Base-by-base conservation (phyloP, 345 rosid genomes). In the Gossypium mustelinum region DNA sequence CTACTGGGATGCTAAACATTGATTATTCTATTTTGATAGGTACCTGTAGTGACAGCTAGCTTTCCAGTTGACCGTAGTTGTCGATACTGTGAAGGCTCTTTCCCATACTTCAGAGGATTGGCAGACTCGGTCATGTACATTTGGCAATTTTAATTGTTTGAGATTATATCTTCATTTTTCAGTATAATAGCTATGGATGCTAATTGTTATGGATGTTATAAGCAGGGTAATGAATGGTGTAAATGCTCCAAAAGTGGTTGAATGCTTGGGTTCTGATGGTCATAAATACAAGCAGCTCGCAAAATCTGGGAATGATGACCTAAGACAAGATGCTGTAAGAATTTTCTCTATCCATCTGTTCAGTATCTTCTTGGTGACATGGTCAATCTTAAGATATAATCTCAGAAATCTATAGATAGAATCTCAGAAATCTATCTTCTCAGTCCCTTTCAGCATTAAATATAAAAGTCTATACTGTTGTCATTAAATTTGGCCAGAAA, bases 301-400 rank as follows among this genome's bases (percentile, higher is more conserved):
- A 76, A 94, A 94, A 86, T 94, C 97, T 78, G 98, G 96, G 80
- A 94, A 92, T 79, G 98, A 94, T 81, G 98, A 94, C 83, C 90
- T 94, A 63, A 87, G 98, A 91, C 98, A 94, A 81, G 98, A 94
- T 89, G 97, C 98, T 79, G 98, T 94, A 82, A 78, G 97, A 72
- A 76, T 80, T 50, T 68, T 69, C 22, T 69, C 72, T 69, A n/a
- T 59, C 17, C 61, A 68, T 68, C 59, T 50, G 22, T 64, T 58
- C n/a, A 17, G 52, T n/a, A 2, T 34, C 54, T 57, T 51, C 13
- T n/a, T 60, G 12, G 44, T 69, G 13, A 43, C n/a, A 51, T 34
- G 1, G 18, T 52, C 55, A 54, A 71, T 65, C 54, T 47, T n/a
- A 29, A 24, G 22, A 57, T 57, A 57, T 57, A 11, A 20, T 18